Base-by-base conservation (phyloP, 371 early-diverging fungal species). In the Rhizopus microsporus region DNA sequence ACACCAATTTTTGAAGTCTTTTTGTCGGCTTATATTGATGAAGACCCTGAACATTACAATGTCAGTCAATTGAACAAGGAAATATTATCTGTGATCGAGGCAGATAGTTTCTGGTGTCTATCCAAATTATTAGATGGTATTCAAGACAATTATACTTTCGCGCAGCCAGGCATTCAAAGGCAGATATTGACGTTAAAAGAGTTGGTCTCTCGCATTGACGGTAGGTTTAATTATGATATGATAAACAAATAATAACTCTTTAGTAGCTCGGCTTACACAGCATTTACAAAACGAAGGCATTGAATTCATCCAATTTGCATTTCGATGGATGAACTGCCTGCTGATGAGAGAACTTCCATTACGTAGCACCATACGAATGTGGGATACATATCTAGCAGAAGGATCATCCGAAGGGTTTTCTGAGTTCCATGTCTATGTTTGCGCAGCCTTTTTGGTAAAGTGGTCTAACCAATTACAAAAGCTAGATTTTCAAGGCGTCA, bases 271-370 rank as follows among this genome's bases (percentile, higher is more conserved):
- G 38, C 69, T 94, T 50, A 85, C 88, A 16, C 67, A 71, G 16
- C 99, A 98, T 70, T 79, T 99, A 33, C 86, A 89, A 50, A 71
- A 81, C 2, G 90, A 97, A 75, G 90, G 90, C 8, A 83, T 99
- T 15, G 96, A 98, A 59, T 96, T 97, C 68, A 93, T 99, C 49
- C 98, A 98, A 70, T 97, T 99, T 84, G 93, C 96, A 13, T 99
- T 99, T 69, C 84, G 99, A 40, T 99, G 99, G 99, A 96, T 99
- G 90, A 99, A 98, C 71, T 99, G 99, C 68, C 69, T 99, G 51
- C 77, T 99, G 68, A 93, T 98, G 93, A 85, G 99, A 40, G 99
- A 99, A 73, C 73, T 99, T 37, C 84, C 91, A 13, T 72, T 99
- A 9, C 67, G 78, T 37, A 84, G 84, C 57, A 94, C 88, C 9